A percentile compares a stretch with the other conserved stretches of the same genome.
phyloP scores from a whole-genome alignment of 768 basidiomycete genomes.

The Rubroboletus satanas region DNA sequence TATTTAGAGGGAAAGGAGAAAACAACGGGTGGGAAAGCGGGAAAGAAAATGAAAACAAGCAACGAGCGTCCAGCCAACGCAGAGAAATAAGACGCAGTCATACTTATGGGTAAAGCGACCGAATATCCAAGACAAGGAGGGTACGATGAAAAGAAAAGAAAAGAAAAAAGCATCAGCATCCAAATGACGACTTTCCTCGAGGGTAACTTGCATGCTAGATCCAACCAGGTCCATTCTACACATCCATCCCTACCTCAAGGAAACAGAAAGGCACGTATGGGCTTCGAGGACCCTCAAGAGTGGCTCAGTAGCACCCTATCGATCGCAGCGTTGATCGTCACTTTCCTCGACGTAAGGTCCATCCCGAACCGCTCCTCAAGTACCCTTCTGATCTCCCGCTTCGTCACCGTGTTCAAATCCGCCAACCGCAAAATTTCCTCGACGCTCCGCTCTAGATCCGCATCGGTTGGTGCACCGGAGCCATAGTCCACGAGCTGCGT shows the following conservation, averaged over 20 bases:
- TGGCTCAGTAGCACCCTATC: constrained; percentile 65
- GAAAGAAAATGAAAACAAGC: not conserved
- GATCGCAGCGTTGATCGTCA: constrained; percentile 72
- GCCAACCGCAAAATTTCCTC: constrained; percentile 69
- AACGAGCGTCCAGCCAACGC: constrained; percentile 13
- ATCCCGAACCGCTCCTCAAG: constrained; percentile 80
- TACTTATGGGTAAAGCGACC: not conserved
- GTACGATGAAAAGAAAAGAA: not conserved
- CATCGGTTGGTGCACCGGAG: constrained; percentile 53
- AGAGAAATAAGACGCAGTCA: not conserved
- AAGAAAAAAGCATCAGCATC: constrained; percentile 11
- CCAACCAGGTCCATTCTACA: constrained; percentile 18
- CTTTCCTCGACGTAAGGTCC: constrained; percentile 69
- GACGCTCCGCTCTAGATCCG: constrained; percentile 71
- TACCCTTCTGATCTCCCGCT: constrained; percentile 81
- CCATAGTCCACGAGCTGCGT: constrained; percentile 44
- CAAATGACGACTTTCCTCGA: constrained; percentile 6
- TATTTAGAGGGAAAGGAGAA: not conserved
- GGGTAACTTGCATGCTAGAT: constrained; percentile 19
- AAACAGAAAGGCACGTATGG: not conserved
- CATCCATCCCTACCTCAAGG: constrained; percentile 5
- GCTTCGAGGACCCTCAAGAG: constrained; percentile 8
- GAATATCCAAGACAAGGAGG: constrained; percentile 4
- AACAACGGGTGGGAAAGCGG: not conserved
- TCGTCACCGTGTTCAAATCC: constrained; percentile 88